Evolutionary conservation across 2,329 filamentous ascomycete species (phyloP), one percentile per base, ranked within the genome.

Genomic region (Neopestalotiopsis rosae): DNA sequence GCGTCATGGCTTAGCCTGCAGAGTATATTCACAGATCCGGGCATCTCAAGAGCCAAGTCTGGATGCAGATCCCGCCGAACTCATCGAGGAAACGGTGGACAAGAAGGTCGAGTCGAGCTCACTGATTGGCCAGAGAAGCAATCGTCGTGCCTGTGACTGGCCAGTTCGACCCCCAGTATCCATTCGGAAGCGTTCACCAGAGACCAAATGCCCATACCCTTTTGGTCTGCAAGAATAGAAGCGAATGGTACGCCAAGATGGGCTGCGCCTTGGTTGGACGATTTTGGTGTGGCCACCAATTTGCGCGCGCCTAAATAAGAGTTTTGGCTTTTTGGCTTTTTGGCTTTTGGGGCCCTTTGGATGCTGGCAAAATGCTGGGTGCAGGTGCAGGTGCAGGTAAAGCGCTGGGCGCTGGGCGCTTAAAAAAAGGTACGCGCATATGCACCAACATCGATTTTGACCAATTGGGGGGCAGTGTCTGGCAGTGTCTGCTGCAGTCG

Each of bases 291-390:
- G 65, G 38, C 6, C 62, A 28, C 34, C 61, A 59, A 64, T 67
- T 65, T 67, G 68, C 68, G 65, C 68, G 68, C 68, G 68, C 68
- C 68, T 69, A 69, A 64, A 17, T 14, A 17, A 59, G 57, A 34
- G 20, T 20, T 14, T 34, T 59, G 45, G 45, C 9, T 52, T 52
- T 20, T 14, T 9, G 6, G 45, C 9, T 52, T 13, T n/a, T 49
- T 49, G 42, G 42, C 12, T 13, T 12, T 61, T 61, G 65, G 56
- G 65, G 56, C 42, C 13, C 24, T 42, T 59, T 56, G 32, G 34
- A 67, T 38, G 34, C 34, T 38, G 34, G 34, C 34, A 28, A 28
- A 28, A 28, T 28, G 24, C 24, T 28, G 24, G 24, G 24, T 28
- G 24, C 24, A 28, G 24, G 24, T 28, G 24, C 24, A 28, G 24